phyloP scores from a whole-genome alignment of 495 filamentous ascomycete genomes.

The Lindgomyces ingoldianus region DNA sequence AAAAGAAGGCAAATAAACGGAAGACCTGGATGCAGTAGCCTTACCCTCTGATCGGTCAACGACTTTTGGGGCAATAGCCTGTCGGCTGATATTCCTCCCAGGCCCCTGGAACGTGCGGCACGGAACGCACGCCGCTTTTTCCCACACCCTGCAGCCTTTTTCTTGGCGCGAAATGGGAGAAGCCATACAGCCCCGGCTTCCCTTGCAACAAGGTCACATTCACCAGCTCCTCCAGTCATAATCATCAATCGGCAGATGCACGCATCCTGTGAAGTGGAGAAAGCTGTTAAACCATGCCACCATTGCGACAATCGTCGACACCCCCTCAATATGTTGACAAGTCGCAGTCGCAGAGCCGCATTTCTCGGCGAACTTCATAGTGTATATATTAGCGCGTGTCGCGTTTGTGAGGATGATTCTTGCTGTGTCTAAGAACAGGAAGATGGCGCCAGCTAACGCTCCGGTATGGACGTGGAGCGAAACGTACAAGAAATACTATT shows the following conservation, averaged over 20 bases:
- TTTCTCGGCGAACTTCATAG: not conserved
- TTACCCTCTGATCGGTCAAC: not conserved
- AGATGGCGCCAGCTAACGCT: not conserved
- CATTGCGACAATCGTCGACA: not conserved
- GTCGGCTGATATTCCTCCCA: not conserved
- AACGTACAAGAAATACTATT: not conserved
- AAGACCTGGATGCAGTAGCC: not conserved
- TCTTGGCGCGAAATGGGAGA: not conserved
- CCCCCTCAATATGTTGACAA: not conserved
- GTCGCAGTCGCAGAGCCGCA: constrained; percentile 1
- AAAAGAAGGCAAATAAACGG: not conserved
- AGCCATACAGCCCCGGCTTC: not conserved
- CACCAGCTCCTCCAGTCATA: not conserved
- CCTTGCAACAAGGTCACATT: not conserved
- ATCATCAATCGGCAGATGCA: not conserved
- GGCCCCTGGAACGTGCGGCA: not conserved
- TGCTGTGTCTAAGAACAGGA: not conserved
- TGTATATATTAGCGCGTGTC: not conserved
- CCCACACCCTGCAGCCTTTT: not conserved
- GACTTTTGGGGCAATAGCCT: not conserved
- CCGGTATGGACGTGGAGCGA: constrained; percentile 5
- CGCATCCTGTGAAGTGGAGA: not conserved
- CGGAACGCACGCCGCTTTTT: not conserved
- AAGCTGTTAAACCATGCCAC: constrained; percentile 1
- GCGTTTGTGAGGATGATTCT: not conserved